These are phyloP conservation scores for Hexamita inflata DNA, from an alignment of 208 protist species.

Conservation along the genomic window DNA sequence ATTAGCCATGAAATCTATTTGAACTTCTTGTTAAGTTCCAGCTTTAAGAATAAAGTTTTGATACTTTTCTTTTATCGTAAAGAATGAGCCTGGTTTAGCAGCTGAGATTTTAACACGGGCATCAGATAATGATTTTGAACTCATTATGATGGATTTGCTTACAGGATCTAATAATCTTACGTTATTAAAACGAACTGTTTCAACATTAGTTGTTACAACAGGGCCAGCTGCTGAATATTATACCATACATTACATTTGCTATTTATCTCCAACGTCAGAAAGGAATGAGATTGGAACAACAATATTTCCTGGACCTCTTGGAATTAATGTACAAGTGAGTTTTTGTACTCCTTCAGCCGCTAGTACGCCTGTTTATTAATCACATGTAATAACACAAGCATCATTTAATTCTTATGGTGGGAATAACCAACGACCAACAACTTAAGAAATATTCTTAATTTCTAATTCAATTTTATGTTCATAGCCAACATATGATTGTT, in stretches of 20 bases:
- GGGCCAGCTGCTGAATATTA: conserved; percentile 8
- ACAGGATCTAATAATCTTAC: neutral
- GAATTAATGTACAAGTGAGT: neutral
- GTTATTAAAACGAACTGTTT: neutral
- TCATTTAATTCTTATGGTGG: neutral
- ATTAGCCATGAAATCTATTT: neutral
- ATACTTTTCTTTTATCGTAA: conserved; percentile 3
- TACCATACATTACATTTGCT: conserved; percentile 6
- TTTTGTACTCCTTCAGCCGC: neutral
- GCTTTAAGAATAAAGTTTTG: neutral
- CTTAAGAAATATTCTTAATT: conserved; percentile 4
- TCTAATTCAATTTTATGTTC: neutral
- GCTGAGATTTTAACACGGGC: neutral
- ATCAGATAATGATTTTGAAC: neutral
- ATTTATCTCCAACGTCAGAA: neutral
- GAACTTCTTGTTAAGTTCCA: neutral
- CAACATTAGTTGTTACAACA: neutral
- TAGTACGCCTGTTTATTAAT: neutral
- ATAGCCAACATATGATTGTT: neutral
- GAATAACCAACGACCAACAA: neutral
- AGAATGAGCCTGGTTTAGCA: neutral
- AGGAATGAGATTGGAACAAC: neutral
- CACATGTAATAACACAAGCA: neutral
- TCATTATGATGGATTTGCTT: neutral
- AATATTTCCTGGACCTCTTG: neutral